Evolutionary conservation across 2,329 filamentous ascomycete genomes (phyloP), one percentile per base, ranked within the genome.

Genomic region (Talaromyces sp.): DNA sequence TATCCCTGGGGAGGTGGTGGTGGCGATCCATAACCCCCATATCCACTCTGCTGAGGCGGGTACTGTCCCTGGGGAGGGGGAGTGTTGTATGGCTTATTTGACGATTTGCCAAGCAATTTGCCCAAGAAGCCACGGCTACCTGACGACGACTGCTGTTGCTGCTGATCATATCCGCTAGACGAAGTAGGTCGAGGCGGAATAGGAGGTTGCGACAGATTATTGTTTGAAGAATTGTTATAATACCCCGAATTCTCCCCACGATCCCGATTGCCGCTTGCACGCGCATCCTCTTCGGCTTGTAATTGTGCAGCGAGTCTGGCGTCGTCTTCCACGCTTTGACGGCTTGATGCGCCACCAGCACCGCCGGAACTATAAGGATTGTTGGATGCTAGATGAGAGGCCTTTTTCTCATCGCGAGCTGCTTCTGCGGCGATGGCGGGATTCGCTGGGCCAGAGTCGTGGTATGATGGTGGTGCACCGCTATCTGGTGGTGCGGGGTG

Each of bases 241-340:
- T 83, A 86, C 49, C 76, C 73, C 58, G 81, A 75, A n/a, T 80
- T 73, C 2, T 80, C 77, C 33, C 82, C 82, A 9, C 65, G 61
- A n/a, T 59, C 43, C 33, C 66, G 67, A 31, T 66, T 43, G 22
- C 63, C 27, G 10, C n/a, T n/a, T 17, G 83, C 84, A 52, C 87
- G 85, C 6, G 87, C 86, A 68, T 96, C 85, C 77, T 97, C 93
- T 77, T 97, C 91, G 52, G 90, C 90, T 76, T 97, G 93, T 49
- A 97, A 81, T 73, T 88, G 86, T 47, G 90, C 85, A 8, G 93
- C 93, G 10, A 93, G 81, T 31, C 84, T 84, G 66, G 90, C 92
- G 74, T 96, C 92, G 56, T 90, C 88, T 65, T 86, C 86, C 35
- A 83, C 74, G 62, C 77, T 74, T 66, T 70, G 71, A 15, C 52